Evolutionary conservation across 2,329 filamentous ascomycete genomes (phyloP).

Genomic region (Colletotrichum filicis): DNA sequence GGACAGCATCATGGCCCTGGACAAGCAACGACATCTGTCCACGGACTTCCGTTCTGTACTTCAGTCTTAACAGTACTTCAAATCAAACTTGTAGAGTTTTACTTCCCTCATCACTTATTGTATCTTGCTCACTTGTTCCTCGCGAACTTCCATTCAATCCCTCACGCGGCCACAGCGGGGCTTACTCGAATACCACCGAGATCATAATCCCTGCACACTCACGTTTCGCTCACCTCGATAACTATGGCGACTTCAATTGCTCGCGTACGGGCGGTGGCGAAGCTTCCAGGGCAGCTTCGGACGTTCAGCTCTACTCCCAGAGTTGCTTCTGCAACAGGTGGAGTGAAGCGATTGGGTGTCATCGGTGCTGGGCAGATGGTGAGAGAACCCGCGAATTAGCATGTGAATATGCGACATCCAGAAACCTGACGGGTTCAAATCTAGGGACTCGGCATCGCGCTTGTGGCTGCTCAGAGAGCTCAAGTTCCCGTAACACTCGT

Average conservation of each 20-base stretch:
- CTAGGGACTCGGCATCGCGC: slow-evolving; percentile 93
- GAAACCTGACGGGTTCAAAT: slow-evolving; percentile 37
- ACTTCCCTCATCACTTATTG: background rate
- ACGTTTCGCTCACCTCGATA: slow-evolving; percentile 16
- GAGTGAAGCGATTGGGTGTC: slow-evolving; percentile 90
- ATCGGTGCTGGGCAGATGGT: slow-evolving; percentile 98
- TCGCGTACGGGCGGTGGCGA: slow-evolving; percentile 19
- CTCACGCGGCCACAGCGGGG: background rate
- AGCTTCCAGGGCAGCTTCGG: slow-evolving; percentile 55
- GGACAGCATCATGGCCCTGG: slow-evolving; percentile 21
- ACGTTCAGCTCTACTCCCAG: slow-evolving; percentile 77
- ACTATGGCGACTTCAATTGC: slow-evolving; percentile 34
- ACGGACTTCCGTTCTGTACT: slow-evolving; percentile 17
- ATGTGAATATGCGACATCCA: slow-evolving; percentile 45
- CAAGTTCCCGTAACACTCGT: slow-evolving; percentile 86
- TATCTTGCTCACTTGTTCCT: background rate
- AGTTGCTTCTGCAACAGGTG: slow-evolving; percentile 62
- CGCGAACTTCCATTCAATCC: background rate
- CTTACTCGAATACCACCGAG: background rate
- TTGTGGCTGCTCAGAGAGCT: slow-evolving; percentile 89
- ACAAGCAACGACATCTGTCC: slow-evolving; percentile 21
- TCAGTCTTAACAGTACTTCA: background rate
- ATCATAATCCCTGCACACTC: slow-evolving; percentile 23
- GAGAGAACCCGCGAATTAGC: slow-evolving; percentile 46
- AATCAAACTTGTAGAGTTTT: background rate